phyloP scores from a whole-genome alignment of 106 monocot genomes.

The Apostasia shenzhenica region DNA sequence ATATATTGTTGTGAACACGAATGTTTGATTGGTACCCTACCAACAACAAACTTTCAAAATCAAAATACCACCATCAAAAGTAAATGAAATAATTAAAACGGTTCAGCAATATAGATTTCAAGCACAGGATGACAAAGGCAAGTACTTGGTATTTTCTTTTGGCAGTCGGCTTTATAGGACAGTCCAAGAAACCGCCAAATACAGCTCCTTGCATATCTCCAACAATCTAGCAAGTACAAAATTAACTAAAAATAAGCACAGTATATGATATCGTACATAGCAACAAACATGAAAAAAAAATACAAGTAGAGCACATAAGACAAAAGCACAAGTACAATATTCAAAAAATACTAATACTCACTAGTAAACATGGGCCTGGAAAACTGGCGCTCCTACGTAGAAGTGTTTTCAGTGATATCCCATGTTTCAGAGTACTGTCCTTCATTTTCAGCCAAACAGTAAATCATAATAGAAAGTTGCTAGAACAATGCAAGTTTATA shows the following conservation, averaged over 20 bases:
- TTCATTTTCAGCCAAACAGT: conserved; percentile 37
- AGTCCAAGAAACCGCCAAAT: conserved; percentile 86
- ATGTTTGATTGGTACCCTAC: conserved; percentile 78
- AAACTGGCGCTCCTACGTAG: conserved; percentile 57
- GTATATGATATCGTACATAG: background rate
- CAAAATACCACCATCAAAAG: conserved; percentile 3
- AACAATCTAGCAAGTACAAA: conserved; percentile 43
- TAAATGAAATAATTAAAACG: background rate
- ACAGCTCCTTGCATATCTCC: conserved; percentile 89
- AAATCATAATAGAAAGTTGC: conserved; percentile 15
- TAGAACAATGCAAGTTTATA: background rate
- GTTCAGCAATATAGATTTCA: background rate
- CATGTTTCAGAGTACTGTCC: conserved; percentile 91
- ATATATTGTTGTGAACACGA: conserved; percentile 85
- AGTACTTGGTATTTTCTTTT: conserved; percentile 92
- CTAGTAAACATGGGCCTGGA: conserved; percentile 70
- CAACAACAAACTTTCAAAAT: conserved; percentile 6
- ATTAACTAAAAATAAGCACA: background rate
- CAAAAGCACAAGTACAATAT: background rate
- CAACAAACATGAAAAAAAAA: background rate
- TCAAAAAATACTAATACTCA: conserved; percentile 22
- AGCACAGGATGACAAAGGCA: background rate
- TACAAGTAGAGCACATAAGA: background rate
- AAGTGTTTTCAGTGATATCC: conserved; percentile 84
- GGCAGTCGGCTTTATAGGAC: conserved; percentile 60